Evolutionary conservation across 2,329 filamentous ascomycete genomes (phyloP).

Genomic region (Neofusicoccum umdonicola): DNA sequence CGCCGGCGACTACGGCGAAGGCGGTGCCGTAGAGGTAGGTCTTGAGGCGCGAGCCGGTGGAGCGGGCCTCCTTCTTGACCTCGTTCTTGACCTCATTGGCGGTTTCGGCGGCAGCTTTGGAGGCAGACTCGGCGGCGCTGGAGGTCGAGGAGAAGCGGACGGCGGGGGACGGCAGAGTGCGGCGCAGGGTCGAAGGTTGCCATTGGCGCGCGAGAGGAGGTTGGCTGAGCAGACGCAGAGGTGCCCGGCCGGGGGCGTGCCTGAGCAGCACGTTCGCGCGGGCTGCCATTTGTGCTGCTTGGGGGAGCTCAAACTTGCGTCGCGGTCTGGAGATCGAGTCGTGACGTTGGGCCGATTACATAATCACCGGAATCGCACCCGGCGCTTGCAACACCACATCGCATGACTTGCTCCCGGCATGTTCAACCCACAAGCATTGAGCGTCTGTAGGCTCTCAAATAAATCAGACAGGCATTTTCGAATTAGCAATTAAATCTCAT

Average conservation of each 20-base stretch:
- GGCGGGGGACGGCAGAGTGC: not conserved
- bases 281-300: slow-evolving; percentile 12
- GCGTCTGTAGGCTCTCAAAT: no score
- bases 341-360: not conserved
- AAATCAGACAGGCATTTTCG: no score
- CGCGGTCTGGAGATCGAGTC: not conserved
- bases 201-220: slow-evolving; percentile 2
- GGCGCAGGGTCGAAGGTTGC: not conserved
- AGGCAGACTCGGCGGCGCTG: not conserved
- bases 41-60: slow-evolving; percentile 45
- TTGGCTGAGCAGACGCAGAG: not conserved
- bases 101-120: slow-evolving; percentile 18
- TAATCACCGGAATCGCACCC: no score
- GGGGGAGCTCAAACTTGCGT: not conserved
- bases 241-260: slow-evolving; percentile 3
- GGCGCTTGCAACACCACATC: no score
- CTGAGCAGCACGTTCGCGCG: slow-evolving; percentile 7
- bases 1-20: slow-evolving; percentile 47
- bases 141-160: slow-evolving; percentile 1
- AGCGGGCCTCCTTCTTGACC: slow-evolving; percentile 29
- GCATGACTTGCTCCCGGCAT: no score
- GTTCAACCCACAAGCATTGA: no score
- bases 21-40: slow-evolving; percentile 56
- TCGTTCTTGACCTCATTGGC: slow-evolving; percentile 23
- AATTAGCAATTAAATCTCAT: no score